Evolutionary conservation across 164 flowering plant species (phyloP), one percentile per base, ranked within the genome.

Genomic region (Dillenia suffruticosa): DNA sequence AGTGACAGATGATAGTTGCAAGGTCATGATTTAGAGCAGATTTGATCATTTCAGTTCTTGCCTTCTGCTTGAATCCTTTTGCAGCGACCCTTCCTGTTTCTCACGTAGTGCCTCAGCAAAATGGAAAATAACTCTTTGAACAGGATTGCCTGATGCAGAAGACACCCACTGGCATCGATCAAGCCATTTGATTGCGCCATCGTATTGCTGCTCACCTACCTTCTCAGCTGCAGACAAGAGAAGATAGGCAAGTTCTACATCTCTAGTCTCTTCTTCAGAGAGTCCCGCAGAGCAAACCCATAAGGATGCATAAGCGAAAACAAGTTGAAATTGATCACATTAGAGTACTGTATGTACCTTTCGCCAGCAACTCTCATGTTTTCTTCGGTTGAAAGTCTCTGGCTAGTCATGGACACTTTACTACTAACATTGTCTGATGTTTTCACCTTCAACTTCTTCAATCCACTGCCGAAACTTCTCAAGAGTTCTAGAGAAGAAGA

Each of bases 151-250:
- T 19, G 57, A 19, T 22, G 51, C 56, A 3, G 70, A 70, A 1
- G 80, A 68, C n/a, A n/a, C n/a, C n/a, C n/a, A n/a, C n/a, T n/a
- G 22, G 22, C 19, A 57, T 57, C 71, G 0, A 63, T 17, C 6
- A 79, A 79, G 72, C 59, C 74, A 51, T 44, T 49, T 49, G 55
- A 62, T 63, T 1, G 79, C 83, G 10, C 70, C 32, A 24, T 72
- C 79, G 26, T 15, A 70, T 61, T 75, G 77, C 19, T 70, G 57
- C 40, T 32, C 51, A 43, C 69, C 67, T 32, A 72, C 63, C 14
- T 68, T 64, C 63, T 75, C 79, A 2, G 77, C 79, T 10, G 79
- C 75, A 5, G 76, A 78, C 63, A n/a, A n/a, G n/a, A 78, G 77
- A n/a, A 59, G 17, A 22, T 73, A 75, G 19, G 63, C 70, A 14